Conservation (phyloP, 306 rosid genomes). For the Benincasa hispida region DNA sequence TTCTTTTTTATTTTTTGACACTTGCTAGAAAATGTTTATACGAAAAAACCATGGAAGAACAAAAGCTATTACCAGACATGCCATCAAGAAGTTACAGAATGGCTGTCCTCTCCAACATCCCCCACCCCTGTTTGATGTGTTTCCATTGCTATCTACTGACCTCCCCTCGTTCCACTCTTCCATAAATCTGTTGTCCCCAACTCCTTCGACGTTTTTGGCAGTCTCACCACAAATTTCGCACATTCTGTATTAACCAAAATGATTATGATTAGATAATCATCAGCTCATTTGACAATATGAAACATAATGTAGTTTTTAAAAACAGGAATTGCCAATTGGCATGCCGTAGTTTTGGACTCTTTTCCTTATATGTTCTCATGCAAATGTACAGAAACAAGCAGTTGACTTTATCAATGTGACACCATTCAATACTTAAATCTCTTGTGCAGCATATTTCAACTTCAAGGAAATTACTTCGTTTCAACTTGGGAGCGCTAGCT, state of each 20-base stretch:
- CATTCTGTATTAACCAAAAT: slow-evolving; percentile 24
- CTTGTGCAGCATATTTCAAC: background rate
- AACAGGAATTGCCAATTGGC: background rate
- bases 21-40: slow-evolving; percentile 64
- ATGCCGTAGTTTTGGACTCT: background rate
- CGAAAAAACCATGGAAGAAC: slow-evolving; percentile 96
- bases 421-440: background rate
- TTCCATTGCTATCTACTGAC: slow-evolving; percentile 12
- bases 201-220: slow-evolving; percentile 49
- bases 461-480: background rate
- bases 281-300: background rate
- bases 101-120: slow-evolving; percentile 88
- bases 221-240: slow-evolving; percentile 86
- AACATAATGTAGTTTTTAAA: background rate
- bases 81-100: slow-evolving; percentile 96
- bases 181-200: slow-evolving; percentile 42
- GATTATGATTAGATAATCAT: background rate
- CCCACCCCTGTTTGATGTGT: slow-evolving; percentile 25
- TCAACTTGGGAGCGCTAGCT: background rate
- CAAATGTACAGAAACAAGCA: background rate
- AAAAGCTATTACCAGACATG: slow-evolving; percentile 86
- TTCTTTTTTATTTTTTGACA: background rate
- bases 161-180: slow-evolving; percentile 81
- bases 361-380: background rate
- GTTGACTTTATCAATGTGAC: background rate